These are phyloP conservation scores for Evansstolkia leycettana DNA, from an alignment of 495 filamentous ascomycete genomes.

Conservation along the genomic window DNA sequence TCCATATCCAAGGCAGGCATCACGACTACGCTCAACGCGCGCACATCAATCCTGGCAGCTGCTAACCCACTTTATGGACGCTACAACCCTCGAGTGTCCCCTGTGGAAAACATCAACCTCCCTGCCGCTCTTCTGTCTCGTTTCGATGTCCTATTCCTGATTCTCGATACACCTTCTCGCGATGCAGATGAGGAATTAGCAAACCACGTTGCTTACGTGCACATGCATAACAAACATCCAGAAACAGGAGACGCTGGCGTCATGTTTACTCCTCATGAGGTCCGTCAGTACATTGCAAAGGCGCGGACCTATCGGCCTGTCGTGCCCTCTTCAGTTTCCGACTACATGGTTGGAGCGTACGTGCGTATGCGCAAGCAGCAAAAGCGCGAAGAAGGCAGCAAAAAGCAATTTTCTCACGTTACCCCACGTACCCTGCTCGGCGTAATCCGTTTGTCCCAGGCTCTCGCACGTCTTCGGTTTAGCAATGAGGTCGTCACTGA, in stretches of 20 bases:
- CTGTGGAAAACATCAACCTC: constrained; percentile 97
- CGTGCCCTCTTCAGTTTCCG: constrained; percentile 70
- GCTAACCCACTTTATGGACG: constrained; percentile 96
- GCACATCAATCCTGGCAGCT: constrained; percentile 93
- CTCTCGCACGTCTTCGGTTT: constrained; percentile 88
- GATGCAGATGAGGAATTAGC: constrained; percentile 91
- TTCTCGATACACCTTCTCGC: constrained; percentile 81
- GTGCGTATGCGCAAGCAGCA: constrained; percentile 82
- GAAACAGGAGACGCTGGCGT: constrained; percentile 55
- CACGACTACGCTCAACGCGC: constrained; percentile 87
- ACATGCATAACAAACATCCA: constrained; percentile 93
- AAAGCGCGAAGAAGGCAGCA: constrained; percentile 74
- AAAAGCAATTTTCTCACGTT: constrained; percentile 84
- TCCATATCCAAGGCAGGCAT: constrained; percentile 98
- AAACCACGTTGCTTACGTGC: constrained; percentile 88
- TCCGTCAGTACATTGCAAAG: constrained; percentile 89
- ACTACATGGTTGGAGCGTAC: constrained; percentile 95
- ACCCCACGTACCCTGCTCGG: constrained; percentile 88
- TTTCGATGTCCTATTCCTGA: constrained; percentile 94
- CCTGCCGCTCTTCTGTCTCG: constrained; percentile 89
- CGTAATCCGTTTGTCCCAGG: constrained; percentile 85
- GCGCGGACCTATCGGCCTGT: constrained; percentile 78
- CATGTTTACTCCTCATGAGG: constrained; percentile 79
- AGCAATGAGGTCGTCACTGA: constrained; percentile 70
- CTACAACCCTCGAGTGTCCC: constrained; percentile 92